Evolutionary conservation across 768 basidiomycete genomes (phyloP).

Genomic region (Lepiota brunneoincarnata): DNA sequence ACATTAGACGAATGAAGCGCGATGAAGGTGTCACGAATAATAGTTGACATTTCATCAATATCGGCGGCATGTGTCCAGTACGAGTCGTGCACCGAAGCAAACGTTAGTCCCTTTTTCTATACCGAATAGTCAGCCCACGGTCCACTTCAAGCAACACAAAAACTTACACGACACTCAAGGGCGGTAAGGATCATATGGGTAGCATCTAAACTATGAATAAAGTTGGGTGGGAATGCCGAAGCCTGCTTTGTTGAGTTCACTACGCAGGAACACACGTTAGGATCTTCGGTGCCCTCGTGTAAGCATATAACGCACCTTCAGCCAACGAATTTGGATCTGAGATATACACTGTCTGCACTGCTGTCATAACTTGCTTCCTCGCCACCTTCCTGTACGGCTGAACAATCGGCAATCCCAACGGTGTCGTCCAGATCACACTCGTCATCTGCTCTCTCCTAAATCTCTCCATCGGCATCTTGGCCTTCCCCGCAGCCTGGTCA

Average conservation of each 20-base stretch:
- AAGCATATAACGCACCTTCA: constrained; percentile 43
- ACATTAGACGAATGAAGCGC: constrained; percentile 88
- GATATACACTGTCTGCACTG: constrained; percentile 85
- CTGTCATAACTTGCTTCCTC: constrained; percentile 81
- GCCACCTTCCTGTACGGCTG: constrained; percentile 90
- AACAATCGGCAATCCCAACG: constrained; percentile 91
- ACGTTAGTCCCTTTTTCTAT: constrained; percentile 72
- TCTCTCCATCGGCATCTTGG: constrained; percentile 21
- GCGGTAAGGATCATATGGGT: constrained; percentile 99
- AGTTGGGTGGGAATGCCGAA: constrained; percentile 98
- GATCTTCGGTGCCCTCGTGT: not conserved
- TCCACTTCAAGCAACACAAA: not conserved
- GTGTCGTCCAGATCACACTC: constrained; percentile 93
- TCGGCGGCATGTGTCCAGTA: constrained; percentile 96
- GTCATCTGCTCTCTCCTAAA: constrained; percentile 91
- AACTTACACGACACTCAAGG: constrained; percentile 75
- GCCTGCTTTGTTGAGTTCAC: constrained; percentile 89
- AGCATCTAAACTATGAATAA: constrained; percentile 95
- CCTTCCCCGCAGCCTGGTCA: constrained; percentile 2
- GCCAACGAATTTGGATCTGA: constrained; percentile 78
- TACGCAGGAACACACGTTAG: constrained; percentile 17
- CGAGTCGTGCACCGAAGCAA: constrained; percentile 97
- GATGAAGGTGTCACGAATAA: constrained; percentile 93
- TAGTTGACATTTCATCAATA: constrained; percentile 84
- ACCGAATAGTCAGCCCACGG: constrained; percentile 6